phyloP scores from a whole-genome alignment of 139 green algal genomes.

The Auxenochlorella pyrenoidosa region DNA sequence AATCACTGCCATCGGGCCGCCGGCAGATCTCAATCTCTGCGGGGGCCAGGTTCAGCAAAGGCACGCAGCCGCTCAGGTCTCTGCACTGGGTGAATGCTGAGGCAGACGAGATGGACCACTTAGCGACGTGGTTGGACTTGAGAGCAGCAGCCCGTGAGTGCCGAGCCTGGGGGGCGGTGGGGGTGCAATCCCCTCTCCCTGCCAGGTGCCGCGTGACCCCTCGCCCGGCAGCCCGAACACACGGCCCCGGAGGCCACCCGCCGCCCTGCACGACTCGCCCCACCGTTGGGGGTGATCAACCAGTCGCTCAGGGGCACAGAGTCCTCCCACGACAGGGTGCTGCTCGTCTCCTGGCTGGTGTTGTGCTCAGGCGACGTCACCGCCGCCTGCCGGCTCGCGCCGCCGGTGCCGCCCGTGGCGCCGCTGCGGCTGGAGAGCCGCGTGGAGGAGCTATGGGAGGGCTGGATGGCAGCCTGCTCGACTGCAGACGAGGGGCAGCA shows the following conservation, averaged over 20 bases:
- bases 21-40: slow-evolving; percentile 35
- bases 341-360: background rate
- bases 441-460: background rate
- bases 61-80: no score
- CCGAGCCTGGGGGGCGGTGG: no score
- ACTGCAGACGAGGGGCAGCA: background rate
- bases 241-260: no score
- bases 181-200: no score
- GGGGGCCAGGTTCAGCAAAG: background rate
- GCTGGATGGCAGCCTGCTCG: background rate
- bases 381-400: background rate
- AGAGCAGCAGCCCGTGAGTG: no score
- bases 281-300: slow-evolving; percentile 5
- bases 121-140: no score
- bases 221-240: no score
- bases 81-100: no score
- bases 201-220: no score
- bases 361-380: background rate
- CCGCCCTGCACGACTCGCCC: no score
- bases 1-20: slow-evolving; percentile 46
- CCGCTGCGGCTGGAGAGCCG: background rate
- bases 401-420: background rate
- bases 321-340: background rate
- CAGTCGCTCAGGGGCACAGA: slow-evolving; percentile 18
- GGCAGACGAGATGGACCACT: no score